phyloP scores from a whole-genome alignment of 2,329 filamentous ascomycete genomes.

The Calcarisporium arbuscula region DNA sequence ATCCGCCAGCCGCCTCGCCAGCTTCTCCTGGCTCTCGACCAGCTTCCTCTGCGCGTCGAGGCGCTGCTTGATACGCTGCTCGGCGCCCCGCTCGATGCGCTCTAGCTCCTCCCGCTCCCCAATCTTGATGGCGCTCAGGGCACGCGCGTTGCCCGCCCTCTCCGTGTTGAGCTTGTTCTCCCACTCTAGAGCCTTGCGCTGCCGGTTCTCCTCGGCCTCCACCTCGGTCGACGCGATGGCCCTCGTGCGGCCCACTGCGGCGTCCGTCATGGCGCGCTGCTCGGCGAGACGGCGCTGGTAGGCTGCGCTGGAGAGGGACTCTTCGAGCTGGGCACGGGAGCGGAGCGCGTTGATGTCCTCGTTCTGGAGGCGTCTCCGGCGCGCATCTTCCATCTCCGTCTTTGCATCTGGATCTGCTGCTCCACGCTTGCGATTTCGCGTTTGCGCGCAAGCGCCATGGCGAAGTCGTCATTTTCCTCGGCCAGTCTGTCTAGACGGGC shows the following conservation, averaged over 20 bases:
- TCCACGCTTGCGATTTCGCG: slow-evolving; percentile 47
- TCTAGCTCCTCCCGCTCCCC: slow-evolving; percentile 47
- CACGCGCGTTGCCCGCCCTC: slow-evolving; percentile 40
- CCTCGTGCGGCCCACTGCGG: slow-evolving; percentile 35
- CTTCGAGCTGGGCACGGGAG: slow-evolving; percentile 41
- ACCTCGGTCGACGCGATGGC: slow-evolving; percentile 41
- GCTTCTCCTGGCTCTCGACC: slow-evolving; percentile 39
- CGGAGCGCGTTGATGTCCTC: slow-evolving; percentile 39
- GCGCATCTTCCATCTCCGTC: slow-evolving; percentile 45
- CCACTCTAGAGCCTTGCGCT: slow-evolving; percentile 41
- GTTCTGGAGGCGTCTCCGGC: slow-evolving; percentile 37
- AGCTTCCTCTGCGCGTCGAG: slow-evolving; percentile 47
- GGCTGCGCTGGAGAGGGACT: slow-evolving; percentile 27
- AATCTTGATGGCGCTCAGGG: slow-evolving; percentile 42
- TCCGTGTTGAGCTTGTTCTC: slow-evolving; percentile 40
- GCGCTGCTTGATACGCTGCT: slow-evolving; percentile 37
- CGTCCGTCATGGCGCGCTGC: slow-evolving; percentile 40
- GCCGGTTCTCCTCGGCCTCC: slow-evolving; percentile 36
- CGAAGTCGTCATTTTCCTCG: slow-evolving; percentile 43
- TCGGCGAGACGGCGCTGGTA: slow-evolving; percentile 34
- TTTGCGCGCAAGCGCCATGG: slow-evolving; percentile 38
- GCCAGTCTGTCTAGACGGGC: slow-evolving; percentile 38
- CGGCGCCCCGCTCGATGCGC: slow-evolving; percentile 38
- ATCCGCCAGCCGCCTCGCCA: slow-evolving; percentile 39
- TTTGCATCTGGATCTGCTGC: slow-evolving; percentile 41